phyloP scores from a whole-genome alignment of 345 rosid genomes.

The Sapria himalayana region DNA sequence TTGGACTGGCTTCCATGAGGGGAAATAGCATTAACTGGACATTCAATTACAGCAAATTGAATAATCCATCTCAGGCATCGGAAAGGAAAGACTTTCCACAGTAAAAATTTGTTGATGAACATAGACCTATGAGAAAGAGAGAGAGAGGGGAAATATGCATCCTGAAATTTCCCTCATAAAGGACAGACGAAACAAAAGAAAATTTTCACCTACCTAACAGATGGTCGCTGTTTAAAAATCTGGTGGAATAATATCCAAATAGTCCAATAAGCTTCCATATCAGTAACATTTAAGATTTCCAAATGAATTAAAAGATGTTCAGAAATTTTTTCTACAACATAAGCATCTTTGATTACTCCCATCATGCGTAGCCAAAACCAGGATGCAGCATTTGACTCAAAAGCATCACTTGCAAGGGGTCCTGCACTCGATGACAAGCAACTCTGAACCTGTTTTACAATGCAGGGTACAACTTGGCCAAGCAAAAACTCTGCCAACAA shows the following conservation, averaged over 20 bases:
- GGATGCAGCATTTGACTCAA: constrained; percentile 24
- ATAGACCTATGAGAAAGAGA: constrained; percentile 34
- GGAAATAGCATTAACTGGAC: constrained; percentile 33
- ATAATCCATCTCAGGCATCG: constrained; percentile 79
- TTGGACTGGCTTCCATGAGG: constrained; percentile 15
- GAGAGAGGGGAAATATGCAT: neutral
- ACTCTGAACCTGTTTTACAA: constrained; percentile 35
- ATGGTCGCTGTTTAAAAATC: constrained; percentile 20
- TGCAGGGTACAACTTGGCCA: constrained; percentile 37
- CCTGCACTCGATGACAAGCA: constrained; percentile 23
- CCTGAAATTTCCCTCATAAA: neutral
- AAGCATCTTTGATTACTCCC: constrained; percentile 52
- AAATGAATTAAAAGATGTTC: constrained; percentile 67
- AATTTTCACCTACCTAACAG: constrained; percentile 35
- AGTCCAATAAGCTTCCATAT: constrained; percentile 72
- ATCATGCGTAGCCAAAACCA: constrained; percentile 45
- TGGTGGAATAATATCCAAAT: constrained; percentile 51
- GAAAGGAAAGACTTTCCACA: constrained; percentile 86
- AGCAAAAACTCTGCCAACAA: constrained; percentile 53
- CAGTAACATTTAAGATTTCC: constrained; percentile 30
- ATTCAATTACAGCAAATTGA: constrained; percentile 59
- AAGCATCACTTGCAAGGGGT: constrained; percentile 15
- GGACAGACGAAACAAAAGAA: neutral
- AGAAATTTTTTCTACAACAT: constrained; percentile 60
- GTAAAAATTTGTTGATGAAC: constrained; percentile 68